Evolutionary conservation across 140 eudicot species (phyloP).

Genomic region (Anethum foeniculum): DNA sequence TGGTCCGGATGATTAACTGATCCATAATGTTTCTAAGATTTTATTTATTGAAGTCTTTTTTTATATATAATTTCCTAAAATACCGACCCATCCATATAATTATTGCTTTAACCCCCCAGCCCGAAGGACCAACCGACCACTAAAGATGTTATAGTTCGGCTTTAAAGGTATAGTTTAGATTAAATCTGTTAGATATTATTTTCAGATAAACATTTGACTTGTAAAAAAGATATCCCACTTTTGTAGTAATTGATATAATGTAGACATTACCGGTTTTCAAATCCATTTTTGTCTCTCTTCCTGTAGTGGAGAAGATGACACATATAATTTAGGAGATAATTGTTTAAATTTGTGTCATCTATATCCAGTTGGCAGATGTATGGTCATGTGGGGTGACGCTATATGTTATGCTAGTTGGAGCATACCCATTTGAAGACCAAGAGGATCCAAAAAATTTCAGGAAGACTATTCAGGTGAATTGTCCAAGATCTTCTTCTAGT

Average conservation of each 20-base stretch:
- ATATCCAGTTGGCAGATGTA: slow-evolving; percentile 82
- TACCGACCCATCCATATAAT: neutral
- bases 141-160: neutral
- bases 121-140: neutral
- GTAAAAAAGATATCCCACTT: neutral
- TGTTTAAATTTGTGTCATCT: neutral
- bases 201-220: neutral
- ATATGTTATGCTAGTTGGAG: slow-evolving; percentile 94
- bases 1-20: neutral
- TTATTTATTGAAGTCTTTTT: neutral
- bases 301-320: neutral
- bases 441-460: slow-evolving; percentile 89
- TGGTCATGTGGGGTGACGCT: slow-evolving; percentile 99
- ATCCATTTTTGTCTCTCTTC: neutral
- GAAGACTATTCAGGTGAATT: slow-evolving; percentile 73
- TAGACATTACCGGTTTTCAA: neutral
- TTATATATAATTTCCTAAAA: too few species aligned
- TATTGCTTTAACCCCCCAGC: neutral
- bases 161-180: neutral
- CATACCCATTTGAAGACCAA: slow-evolving; percentile 93
- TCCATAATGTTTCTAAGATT: too few species aligned
- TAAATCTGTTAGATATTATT: neutral
- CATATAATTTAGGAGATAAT: neutral
- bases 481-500: neutral
- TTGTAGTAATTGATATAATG: neutral